Evolutionary conservation across 441 rosid genomes (phyloP).

Genomic region (Populus hybrid): DNA sequence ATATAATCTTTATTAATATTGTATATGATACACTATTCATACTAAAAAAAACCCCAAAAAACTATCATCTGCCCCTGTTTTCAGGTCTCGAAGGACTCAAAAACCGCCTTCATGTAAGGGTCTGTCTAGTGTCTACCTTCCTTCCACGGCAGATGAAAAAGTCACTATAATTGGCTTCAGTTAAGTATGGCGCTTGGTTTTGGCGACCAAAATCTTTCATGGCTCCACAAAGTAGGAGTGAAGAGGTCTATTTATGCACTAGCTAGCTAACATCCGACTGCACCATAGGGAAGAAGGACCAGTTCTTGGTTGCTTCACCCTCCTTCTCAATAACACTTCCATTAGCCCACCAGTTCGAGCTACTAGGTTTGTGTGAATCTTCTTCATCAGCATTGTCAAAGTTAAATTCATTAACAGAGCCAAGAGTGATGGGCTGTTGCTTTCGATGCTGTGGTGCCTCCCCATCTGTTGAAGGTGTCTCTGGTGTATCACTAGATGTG

Average conservation of each 20-base stretch:
- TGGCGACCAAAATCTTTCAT: constrained; percentile 11
- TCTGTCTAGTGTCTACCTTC: constrained; percentile 9
- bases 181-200: constrained; percentile 12
- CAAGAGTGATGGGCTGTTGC: constrained; percentile 49
- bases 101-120: constrained; percentile 34
- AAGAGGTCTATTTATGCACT: constrained; percentile 1
- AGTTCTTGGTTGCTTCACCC: constrained; percentile 30
- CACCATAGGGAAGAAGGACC: constrained; percentile 86
- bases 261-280: constrained; percentile 51
- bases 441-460: constrained; percentile 33
- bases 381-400: constrained; percentile 47
- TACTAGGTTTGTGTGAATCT: constrained; percentile 37
- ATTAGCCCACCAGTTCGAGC: constrained; percentile 51
- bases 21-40: constrained; percentile 18
- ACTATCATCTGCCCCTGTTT: constrained; percentile 20
- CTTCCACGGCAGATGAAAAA: constrained; percentile 6
- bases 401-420: constrained; percentile 65
- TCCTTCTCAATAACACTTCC: constrained; percentile 41
- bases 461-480: constrained; percentile 26
- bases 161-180: constrained; percentile 14
- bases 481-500: constrained; percentile 27
- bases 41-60: background rate
- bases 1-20: too few relatives aligned
- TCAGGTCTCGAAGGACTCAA: constrained; percentile 36
- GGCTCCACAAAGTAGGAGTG: constrained; percentile 7